Base-by-base conservation (phyloP, 108 stramenopile species). In the Nitzschia inconspicua region DNA sequence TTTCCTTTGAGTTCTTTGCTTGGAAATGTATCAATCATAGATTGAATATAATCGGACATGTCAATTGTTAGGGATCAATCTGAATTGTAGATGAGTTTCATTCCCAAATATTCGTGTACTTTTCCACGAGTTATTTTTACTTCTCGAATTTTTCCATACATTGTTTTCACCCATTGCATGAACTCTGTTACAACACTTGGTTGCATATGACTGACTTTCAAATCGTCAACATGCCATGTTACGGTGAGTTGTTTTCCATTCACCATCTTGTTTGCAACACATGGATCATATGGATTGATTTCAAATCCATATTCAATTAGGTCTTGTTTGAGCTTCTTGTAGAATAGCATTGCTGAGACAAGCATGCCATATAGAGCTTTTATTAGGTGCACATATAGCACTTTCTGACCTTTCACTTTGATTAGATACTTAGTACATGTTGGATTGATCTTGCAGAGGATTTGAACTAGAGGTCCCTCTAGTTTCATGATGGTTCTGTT, bases 341-440 rank as follows among this genome's bases (percentile, higher is more conserved):
- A 77, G 4, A 47, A 67, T n/a, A 73, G 44, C n/a, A 63, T 9
- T 3, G 66, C 67, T 10, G 77, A 57, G 3, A 47, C 31, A n/a
- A 78, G 24, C 24, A 62, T 68, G 14, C 77, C 72, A 47, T 78
- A 78, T 7, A 73, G 37, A 13, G 77, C 77, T 24, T 69, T 73
- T n/a, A n/a, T n/a, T n/a, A n/a, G n/a, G n/a, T n/a, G n/a, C n/a
- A n/a, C n/a, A n/a, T n/a, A 73, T n/a, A 78, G 4, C 14, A 47
- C 39, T 29, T 37, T 47, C 53, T 64, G 26, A 26, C 66, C 72
- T 4, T 61, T 73, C 3, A 70, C 54, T 7, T 37, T n/a, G 3
- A n/a, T 30, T 2, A 73, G 27, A 28, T 68, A 68, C 26, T 29
- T 18, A 0, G 18, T 2, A 41, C 72, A 72, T n/a, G 25, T 11